phyloP scores from a whole-genome alignment of 768 basidiomycete genomes.

The Auricularia auricula-judae region DNA sequence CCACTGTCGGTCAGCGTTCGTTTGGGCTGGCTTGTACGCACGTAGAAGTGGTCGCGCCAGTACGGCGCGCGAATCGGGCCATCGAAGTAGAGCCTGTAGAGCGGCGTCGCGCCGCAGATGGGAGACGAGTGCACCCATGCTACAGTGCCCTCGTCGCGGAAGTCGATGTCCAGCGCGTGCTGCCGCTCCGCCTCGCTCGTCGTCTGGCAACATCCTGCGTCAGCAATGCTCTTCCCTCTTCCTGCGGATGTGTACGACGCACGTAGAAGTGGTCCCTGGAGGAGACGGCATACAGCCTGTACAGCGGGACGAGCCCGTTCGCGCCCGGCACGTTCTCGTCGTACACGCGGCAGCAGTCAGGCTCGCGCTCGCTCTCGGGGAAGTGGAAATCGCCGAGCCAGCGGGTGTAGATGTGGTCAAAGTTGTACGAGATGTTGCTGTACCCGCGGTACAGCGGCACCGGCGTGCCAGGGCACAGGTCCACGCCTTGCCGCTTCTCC shows the following conservation, averaged over 20 bases:
- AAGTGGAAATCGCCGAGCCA: conserved; percentile 5
- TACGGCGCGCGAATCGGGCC: neutral
- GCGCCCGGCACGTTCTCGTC: neutral
- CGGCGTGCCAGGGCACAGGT: neutral
- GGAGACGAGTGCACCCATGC: neutral
- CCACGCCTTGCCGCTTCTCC: too few relatives aligned
- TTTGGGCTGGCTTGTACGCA: neutral
- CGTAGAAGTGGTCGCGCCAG: neutral
- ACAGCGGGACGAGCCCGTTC: conserved; percentile 6
- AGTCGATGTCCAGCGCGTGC: neutral
- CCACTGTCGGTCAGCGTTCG: too few relatives aligned
- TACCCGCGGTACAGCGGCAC: conserved; percentile 7
- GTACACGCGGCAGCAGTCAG: conserved; percentile 2
- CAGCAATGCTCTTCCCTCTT: neutral
- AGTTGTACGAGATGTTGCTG: neutral
- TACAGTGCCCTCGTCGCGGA: neutral
- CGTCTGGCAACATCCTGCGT: neutral
- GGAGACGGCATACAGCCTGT: conserved; percentile 4
- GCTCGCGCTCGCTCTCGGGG: conserved; percentile 7
- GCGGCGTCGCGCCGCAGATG: neutral
- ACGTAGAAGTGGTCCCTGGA: conserved; percentile 10
- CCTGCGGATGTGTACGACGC: neutral
- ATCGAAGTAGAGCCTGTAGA: neutral
- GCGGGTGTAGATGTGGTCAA: conserved; percentile 11
- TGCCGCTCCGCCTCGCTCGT: neutral